Conservation (phyloP, 2,329 filamentous ascomycete species). For the Colletotrichum brevisporum region DNA sequence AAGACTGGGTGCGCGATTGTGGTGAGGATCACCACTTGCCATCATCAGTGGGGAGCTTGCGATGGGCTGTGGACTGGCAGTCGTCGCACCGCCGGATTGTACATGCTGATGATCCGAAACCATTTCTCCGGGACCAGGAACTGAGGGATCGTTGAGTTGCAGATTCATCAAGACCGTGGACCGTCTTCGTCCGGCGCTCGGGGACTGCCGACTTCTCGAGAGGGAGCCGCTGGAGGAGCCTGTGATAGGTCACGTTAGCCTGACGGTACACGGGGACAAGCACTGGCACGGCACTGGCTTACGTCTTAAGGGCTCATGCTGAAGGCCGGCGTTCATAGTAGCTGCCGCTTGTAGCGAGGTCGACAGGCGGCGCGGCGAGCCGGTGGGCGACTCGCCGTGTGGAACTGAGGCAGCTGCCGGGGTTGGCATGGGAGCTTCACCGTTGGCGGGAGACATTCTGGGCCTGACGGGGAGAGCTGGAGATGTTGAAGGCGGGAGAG, state of each 20-base stretch:
- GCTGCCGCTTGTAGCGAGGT: constrained; percentile 82
- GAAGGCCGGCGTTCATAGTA: constrained; percentile 82
- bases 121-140: constrained; percentile 80
- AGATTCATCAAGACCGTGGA: constrained; percentile 81
- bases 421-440: constrained; percentile 36
- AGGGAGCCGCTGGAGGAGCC: constrained; percentile 69
- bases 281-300: constrained; percentile 45
- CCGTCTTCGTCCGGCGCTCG: constrained; percentile 70
- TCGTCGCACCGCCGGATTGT: constrained; percentile 46
- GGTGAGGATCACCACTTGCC: constrained; percentile 66
- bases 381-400: constrained; percentile 67
- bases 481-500: constrained; percentile 35
- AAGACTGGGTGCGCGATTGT: constrained; percentile 78
- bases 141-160: constrained; percentile 77
- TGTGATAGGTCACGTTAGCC: constrained; percentile 44
- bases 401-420: constrained; percentile 25
- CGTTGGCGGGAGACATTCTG: constrained; percentile 41
- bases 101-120: constrained; percentile 59
- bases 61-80: constrained; percentile 61
- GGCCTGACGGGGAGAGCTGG: constrained; percentile 28
- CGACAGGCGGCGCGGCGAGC: constrained; percentile 75
- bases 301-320: constrained; percentile 74
- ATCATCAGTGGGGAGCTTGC: constrained; percentile 61
- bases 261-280: constrained; percentile 19
- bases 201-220: constrained; percentile 59